Conservation (phyloP, 257 asterid species). For the Petrea volubilis region DNA sequence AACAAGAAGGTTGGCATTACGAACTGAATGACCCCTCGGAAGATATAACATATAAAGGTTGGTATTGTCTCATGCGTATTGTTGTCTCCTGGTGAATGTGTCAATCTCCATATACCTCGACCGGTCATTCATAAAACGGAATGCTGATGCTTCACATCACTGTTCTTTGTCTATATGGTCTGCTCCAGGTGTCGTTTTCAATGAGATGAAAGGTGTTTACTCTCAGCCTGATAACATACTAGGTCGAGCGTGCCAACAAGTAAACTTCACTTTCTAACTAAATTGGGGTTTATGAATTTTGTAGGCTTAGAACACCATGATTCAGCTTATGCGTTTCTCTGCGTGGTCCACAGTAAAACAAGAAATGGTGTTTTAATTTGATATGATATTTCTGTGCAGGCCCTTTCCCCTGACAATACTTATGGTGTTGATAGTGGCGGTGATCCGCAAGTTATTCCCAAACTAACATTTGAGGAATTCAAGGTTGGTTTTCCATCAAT, state of each 20-base stretch:
- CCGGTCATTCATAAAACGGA: constrained; percentile 2
- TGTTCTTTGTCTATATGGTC: constrained; percentile 20
- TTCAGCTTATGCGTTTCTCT: not conserved
- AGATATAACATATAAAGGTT: constrained; percentile 94
- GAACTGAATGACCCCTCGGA: constrained; percentile 95
- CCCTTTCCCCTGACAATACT: constrained; percentile 88
- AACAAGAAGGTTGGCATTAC: constrained; percentile 99
- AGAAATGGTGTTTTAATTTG: not conserved
- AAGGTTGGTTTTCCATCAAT: constrained; percentile 54
- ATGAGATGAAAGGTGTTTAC: constrained; percentile 99
- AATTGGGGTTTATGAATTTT: constrained; percentile 11
- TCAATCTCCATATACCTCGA: not conserved
- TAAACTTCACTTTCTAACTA: constrained; percentile 29
- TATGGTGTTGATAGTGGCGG: constrained; percentile 99
- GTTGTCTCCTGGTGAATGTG: constrained; percentile 11
- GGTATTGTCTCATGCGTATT: not conserved
- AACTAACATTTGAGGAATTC: constrained; percentile 86
- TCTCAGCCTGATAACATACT: constrained; percentile 99
- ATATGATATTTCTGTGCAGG: constrained; percentile 47
- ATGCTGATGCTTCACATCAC: constrained; percentile 12
- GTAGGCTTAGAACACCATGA: constrained; percentile 1
- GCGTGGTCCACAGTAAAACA: not conserved
- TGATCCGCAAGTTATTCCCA: constrained; percentile 92
- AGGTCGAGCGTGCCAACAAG: constrained; percentile 94
- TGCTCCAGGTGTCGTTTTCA: constrained; percentile 89